A percentile compares a stretch with the other conserved stretches of the same genome.
Evolutionary conservation across 2,329 filamentous ascomycete species (phyloP).

Genomic region (Knoxdaviesia capensis): DNA sequence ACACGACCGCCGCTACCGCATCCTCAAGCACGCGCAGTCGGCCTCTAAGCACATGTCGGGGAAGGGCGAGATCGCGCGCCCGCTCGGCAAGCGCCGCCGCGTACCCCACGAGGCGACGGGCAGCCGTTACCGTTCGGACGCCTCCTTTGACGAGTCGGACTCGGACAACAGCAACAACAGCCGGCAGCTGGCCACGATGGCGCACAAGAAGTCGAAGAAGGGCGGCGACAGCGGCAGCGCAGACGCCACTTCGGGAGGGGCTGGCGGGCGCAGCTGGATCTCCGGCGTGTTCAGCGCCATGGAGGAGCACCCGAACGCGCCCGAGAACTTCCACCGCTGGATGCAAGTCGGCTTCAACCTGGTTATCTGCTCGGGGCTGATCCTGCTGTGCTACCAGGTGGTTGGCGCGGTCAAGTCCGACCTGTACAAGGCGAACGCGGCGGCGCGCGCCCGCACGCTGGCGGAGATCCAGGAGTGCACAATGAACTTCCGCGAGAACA

Average conservation of each 20-base stretch:
- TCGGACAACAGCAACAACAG: constrained; percentile 14
- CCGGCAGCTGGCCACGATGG: constrained; percentile 4
- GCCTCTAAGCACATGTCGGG: constrained; percentile 28
- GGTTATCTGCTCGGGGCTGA: constrained; percentile 30
- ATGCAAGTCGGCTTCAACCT: constrained; percentile 43
- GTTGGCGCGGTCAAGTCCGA: constrained; percentile 54
- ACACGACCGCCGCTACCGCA: constrained; percentile 24
- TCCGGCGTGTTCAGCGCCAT: constrained; percentile 26
- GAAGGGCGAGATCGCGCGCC: constrained; percentile 40
- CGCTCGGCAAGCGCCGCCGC: constrained; percentile 29
- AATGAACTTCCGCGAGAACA: constrained; percentile 54
- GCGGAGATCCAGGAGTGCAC: constrained; percentile 56
- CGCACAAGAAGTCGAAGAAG: constrained; percentile 9
- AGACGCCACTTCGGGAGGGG: background rate
- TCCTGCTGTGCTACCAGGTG: constrained; percentile 51
- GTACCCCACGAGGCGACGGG: constrained; percentile 31
- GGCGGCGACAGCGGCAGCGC: constrained; percentile 7
- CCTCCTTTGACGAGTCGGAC: constrained; percentile 30
- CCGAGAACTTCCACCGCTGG: constrained; percentile 38
- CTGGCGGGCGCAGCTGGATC: constrained; percentile 14
- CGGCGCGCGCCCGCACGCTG: constrained; percentile 47
- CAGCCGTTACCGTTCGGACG: constrained; percentile 22
- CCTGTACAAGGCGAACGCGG: constrained; percentile 50
- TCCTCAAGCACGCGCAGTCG: constrained; percentile 18
- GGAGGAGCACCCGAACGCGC: constrained; percentile 36